Evolutionary conservation across 202 grass and related monocot species (phyloP).

Genomic region (Elaeis oleifera): DNA sequence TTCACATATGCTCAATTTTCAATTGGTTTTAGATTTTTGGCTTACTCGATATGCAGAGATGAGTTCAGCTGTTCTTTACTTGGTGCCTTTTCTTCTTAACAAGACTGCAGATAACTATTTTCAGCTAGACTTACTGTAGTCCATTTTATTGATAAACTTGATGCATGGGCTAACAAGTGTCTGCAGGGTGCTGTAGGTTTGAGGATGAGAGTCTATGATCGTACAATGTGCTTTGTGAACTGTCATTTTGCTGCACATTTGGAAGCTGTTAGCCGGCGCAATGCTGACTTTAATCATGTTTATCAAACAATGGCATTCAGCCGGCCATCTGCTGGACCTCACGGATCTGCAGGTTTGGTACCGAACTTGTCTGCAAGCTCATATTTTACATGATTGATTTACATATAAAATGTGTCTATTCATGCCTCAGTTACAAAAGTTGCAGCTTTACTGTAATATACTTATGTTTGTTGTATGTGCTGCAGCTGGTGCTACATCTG

Average conservation of each 20-base stretch:
- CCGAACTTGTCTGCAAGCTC: not conserved
- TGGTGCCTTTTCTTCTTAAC: no score
- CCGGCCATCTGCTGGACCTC: conserved; percentile 32
- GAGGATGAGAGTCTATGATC: conserved; percentile 77
- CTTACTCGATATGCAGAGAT: no score
- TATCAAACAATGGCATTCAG: conserved; percentile 71
- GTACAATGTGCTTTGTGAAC: conserved; percentile 79
- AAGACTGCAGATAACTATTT: no score
- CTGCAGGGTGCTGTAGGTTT: conserved; percentile 77
- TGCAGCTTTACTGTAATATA: not conserved
- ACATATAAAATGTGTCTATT: not conserved
- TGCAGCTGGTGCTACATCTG: conserved; percentile 18
- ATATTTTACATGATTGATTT: not conserved
- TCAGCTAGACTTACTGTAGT: no score
- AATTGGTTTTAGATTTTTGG: no score
- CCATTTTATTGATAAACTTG: no score
- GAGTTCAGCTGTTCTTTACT: no score
- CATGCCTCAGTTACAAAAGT: not conserved
- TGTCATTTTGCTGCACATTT: conserved; percentile 96
- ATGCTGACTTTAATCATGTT: conserved; percentile 91
- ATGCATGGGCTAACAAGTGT: no score
- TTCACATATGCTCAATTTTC: no score
- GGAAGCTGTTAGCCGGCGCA: conserved; percentile 72
- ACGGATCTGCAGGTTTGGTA: conserved; percentile 37
- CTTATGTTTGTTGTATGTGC: conserved; percentile 18